Percentiles rank a stretch among this genome's conserved stretches.
Conservation (phyloP, 257 asterid genomes). For the Ophiorrhiza pumila region DNA sequence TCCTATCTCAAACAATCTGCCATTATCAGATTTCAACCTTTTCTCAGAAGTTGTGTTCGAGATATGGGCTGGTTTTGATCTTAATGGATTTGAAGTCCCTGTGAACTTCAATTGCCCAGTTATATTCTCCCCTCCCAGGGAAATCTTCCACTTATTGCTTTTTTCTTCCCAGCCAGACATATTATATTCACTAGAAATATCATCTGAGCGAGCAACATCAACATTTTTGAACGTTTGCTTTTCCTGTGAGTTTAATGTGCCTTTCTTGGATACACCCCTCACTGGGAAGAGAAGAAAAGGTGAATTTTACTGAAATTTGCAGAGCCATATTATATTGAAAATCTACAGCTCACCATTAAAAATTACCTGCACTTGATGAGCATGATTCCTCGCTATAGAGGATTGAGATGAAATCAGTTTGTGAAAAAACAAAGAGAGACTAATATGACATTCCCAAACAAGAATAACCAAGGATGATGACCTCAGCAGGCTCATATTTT, state of each 20-base stretch:
- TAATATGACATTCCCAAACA: slow-evolving; percentile 5
- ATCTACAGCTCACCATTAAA: slow-evolving; percentile 11
- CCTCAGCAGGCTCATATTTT: slow-evolving; percentile 54
- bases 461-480: slow-evolving; percentile 27
- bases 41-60: slow-evolving; percentile 5
- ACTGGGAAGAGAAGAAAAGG: slow-evolving; percentile 31
- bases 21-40: slow-evolving; percentile 14
- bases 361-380: slow-evolving; percentile 63
- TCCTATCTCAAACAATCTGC: slow-evolving; percentile 17
- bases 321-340: slow-evolving; percentile 15
- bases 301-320: neutral
- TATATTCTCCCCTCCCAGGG: neutral
- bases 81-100: slow-evolving; percentile 15
- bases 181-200: slow-evolving; percentile 6
- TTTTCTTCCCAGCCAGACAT: slow-evolving; percentile 14
- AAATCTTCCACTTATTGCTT: slow-evolving; percentile 1
- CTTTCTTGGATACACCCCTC: slow-evolving; percentile 39
- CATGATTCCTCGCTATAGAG: slow-evolving; percentile 72
- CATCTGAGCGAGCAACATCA: slow-evolving; percentile 14
- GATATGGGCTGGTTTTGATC: slow-evolving; percentile 8
- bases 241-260: slow-evolving; percentile 23
- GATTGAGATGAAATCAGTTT: slow-evolving; percentile 24
- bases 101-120: slow-evolving; percentile 5
- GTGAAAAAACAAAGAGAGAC: slow-evolving; percentile 12
- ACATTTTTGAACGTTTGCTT: slow-evolving; percentile 14